These are phyloP conservation scores for Eustoma russellianum DNA, from an alignment of 257 asterid genomes.

Conservation along the genomic window DNA sequence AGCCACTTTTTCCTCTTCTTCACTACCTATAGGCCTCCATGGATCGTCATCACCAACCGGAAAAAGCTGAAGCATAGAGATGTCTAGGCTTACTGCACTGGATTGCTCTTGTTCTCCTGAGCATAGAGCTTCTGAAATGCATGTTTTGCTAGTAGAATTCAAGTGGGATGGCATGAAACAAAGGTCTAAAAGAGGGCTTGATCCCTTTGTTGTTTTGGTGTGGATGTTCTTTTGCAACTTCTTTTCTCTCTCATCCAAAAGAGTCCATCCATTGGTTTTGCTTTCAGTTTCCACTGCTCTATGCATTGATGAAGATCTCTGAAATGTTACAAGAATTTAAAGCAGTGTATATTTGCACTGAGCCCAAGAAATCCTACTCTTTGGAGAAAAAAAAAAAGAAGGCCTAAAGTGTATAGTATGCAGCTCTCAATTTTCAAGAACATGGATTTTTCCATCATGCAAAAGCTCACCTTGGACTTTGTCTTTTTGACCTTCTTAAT, in stretches of 20 bases:
- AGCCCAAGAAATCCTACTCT: slow-evolving; percentile 34
- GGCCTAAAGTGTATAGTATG: slow-evolving; percentile 21
- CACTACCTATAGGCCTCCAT: neutral
- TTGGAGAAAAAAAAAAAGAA: slow-evolving; percentile 27
- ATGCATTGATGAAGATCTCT: slow-evolving; percentile 50
- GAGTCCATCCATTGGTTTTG: slow-evolving; percentile 23
- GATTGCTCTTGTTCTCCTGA: neutral
- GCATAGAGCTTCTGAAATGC: slow-evolving; percentile 1
- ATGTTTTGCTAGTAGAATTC: slow-evolving; percentile 9
- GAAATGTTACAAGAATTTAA: slow-evolving; percentile 8
- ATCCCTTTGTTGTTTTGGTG: slow-evolving; percentile 19
- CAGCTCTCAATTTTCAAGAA: slow-evolving; percentile 25
- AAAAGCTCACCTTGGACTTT: slow-evolving; percentile 12
- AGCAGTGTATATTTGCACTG: slow-evolving; percentile 22
- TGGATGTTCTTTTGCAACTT: slow-evolving; percentile 11
- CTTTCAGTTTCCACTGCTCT: slow-evolving; percentile 32
- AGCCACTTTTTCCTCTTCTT: slow-evolving; percentile 13
- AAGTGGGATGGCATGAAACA: slow-evolving; percentile 12
- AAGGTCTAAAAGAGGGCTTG: slow-evolving; percentile 25
- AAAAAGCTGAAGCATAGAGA: slow-evolving; percentile 41
- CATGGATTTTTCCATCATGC: slow-evolving; percentile 37
- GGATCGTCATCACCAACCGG: slow-evolving; percentile 20
- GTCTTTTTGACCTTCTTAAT: neutral
- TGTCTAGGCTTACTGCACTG: slow-evolving; percentile 6
- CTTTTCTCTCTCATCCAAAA: slow-evolving; percentile 19